phyloP scores from a whole-genome alignment of 2,329 filamentous ascomycete genomes.

The Periconia macrospinosa region DNA sequence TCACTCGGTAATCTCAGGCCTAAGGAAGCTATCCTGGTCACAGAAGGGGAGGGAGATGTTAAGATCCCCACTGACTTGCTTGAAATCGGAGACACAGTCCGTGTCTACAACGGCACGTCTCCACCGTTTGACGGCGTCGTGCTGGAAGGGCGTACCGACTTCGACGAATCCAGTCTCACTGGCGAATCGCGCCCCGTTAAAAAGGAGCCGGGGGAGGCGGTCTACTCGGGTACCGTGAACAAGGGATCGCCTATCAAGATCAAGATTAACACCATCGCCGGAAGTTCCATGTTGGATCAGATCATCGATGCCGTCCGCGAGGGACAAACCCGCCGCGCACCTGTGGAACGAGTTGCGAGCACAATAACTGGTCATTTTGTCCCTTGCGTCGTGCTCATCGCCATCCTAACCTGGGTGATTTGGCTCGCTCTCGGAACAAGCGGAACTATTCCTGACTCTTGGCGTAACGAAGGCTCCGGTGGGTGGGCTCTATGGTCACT shows the following conservation, averaged over 20 bases:
- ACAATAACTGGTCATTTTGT: constrained; percentile 76
- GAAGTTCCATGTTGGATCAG: constrained; percentile 76
- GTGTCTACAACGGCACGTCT: constrained; percentile 76
- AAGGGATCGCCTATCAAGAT: constrained; percentile 65
- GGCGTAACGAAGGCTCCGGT: constrained; percentile 57
- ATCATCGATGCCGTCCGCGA: constrained; percentile 78
- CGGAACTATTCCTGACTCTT: constrained; percentile 59
- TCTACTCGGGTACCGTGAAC: constrained; percentile 76
- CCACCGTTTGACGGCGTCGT: constrained; percentile 80
- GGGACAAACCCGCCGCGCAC: constrained; percentile 74
- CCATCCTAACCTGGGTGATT: constrained; percentile 69
- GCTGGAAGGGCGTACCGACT: constrained; percentile 60
- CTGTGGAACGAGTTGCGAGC: constrained; percentile 75
- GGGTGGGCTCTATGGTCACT: constrained; percentile 74
- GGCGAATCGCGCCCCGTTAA: constrained; percentile 71
- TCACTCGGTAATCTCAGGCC: constrained; percentile 78
- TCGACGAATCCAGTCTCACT: constrained; percentile 90
- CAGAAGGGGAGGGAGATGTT: constrained; percentile 41
- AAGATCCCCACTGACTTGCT: constrained; percentile 68
- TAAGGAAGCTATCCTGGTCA: constrained; percentile 71
- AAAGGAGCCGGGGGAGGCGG: constrained; percentile 64
- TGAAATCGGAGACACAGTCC: constrained; percentile 58
- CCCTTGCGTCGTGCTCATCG: constrained; percentile 69
- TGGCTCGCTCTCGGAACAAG: constrained; percentile 69
- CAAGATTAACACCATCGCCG: constrained; percentile 64